phyloP scores from a whole-genome alignment of 257 asterid genomes.

The Petunia secreta region DNA sequence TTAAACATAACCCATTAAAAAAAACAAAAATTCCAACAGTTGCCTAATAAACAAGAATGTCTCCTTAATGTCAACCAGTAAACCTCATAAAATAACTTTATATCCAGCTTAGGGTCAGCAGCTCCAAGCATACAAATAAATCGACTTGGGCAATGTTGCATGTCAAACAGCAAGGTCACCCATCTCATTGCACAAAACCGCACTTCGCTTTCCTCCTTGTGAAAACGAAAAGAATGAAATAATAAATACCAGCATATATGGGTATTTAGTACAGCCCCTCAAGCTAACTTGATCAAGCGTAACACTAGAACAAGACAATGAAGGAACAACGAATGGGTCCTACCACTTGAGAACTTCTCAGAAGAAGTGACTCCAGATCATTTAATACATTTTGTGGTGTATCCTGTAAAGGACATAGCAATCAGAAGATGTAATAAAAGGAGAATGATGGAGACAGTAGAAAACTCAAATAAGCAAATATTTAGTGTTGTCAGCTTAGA shows the following conservation, averaged over 20 bases:
- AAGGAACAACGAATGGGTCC: slow-evolving; percentile 28
- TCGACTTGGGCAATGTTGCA: slow-evolving; percentile 95
- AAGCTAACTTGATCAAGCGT: slow-evolving; percentile 27
- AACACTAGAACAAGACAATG: slow-evolving; percentile 20
- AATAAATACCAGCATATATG: neutral
- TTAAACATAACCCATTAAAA: slow-evolving; percentile 20
- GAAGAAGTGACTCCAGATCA: slow-evolving; percentile 78
- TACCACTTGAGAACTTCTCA: slow-evolving; percentile 83
- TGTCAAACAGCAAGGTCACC: slow-evolving; percentile 83
- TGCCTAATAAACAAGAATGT: neutral
- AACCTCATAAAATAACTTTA: slow-evolving; percentile 58
- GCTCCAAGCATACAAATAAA: slow-evolving; percentile 95
- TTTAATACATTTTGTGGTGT: slow-evolving; percentile 72
- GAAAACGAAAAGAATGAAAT: slow-evolving; percentile 29
- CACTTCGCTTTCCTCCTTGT: slow-evolving; percentile 94
- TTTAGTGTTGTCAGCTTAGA: slow-evolving; percentile 23
- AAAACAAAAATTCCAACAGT: neutral
- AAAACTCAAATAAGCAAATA: slow-evolving; percentile 12
- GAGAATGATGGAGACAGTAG: slow-evolving; percentile 16
- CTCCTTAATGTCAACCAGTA: neutral
- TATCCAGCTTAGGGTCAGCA: slow-evolving; percentile 87
- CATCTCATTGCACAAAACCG: slow-evolving; percentile 98
- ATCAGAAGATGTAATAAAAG: slow-evolving; percentile 39
- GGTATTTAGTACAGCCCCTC: slow-evolving; percentile 12
- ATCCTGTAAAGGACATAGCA: slow-evolving; percentile 56